phyloP scores from a whole-genome alignment of 2,329 filamentous ascomycete species.

The Diaporthe sp. region DNA sequence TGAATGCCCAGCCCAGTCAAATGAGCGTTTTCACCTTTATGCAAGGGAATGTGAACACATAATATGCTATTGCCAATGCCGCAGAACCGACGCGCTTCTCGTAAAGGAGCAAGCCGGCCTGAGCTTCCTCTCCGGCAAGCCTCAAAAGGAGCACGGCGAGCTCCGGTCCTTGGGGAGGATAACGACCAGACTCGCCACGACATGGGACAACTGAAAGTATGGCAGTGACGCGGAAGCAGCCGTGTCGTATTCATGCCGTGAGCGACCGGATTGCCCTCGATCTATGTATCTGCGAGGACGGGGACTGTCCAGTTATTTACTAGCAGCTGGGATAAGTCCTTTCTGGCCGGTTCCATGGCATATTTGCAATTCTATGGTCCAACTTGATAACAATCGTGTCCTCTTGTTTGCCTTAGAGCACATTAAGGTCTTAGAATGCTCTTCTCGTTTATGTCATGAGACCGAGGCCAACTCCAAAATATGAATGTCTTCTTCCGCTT shows the following conservation, averaged over 20 bases:
- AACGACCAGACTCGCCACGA: neutral
- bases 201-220: neutral
- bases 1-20: neutral
- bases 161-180: neutral
- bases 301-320: neutral
- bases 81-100: neutral
- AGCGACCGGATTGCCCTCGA: too few relatives aligned
- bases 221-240: neutral
- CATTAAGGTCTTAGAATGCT: too few relatives aligned
- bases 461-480: neutral
- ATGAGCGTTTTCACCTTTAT: neutral
- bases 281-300: neutral
- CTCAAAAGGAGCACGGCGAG: neutral
- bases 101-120: neutral
- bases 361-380: neutral
- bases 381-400: neutral
- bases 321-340: too few relatives aligned
- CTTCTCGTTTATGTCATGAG: neutral
- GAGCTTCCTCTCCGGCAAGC: neutral
- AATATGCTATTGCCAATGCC: neutral
- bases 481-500: neutral
- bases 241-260: too few relatives aligned
- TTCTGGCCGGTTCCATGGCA: neutral
- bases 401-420: neutral
- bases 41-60: neutral